Conservation (phyloP, 2,329 filamentous ascomycete genomes). For the Coccinonectria pachysandricola region DNA sequence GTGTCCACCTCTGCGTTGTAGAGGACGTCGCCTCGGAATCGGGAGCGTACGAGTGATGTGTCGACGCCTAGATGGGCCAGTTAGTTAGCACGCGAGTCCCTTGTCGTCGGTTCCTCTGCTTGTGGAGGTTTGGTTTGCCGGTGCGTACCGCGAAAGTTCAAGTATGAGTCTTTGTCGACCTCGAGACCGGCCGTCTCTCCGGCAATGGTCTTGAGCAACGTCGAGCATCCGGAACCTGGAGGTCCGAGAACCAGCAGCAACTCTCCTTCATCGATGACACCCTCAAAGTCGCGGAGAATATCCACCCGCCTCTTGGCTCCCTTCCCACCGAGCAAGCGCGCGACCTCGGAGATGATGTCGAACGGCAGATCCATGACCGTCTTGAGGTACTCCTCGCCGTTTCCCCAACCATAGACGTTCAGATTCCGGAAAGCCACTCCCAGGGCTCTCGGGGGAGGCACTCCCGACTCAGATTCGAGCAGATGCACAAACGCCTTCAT, state of each 20-base stretch:
- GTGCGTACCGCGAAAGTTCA: constrained; percentile 39
- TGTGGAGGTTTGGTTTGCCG: too few relatives aligned
- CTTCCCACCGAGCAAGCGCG: too few relatives aligned
- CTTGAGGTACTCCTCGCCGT: constrained; percentile 7
- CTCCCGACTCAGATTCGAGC: constrained; percentile 6
- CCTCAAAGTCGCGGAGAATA: constrained; percentile 10
- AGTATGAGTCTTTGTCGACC: constrained; percentile 5
- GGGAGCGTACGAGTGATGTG: constrained; percentile 23
- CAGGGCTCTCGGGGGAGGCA: constrained; percentile 3
- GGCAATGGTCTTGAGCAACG: constrained; percentile 41
- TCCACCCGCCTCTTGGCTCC: constrained; percentile 1
- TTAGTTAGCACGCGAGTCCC: too few relatives aligned
- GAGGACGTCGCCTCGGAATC: constrained; percentile 42
- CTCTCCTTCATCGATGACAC: constrained; percentile 10
- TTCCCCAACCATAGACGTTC: constrained; percentile 9
- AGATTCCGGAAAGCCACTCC: constrained; percentile 10
- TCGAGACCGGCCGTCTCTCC: constrained; percentile 33
- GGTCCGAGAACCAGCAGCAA: constrained; percentile 33
- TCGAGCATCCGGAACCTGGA: constrained; percentile 42
- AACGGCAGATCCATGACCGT: constrained; percentile 6
- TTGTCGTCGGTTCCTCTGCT: too few relatives aligned
- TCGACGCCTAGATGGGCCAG: too few relatives aligned
- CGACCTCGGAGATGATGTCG: constrained; percentile 1
- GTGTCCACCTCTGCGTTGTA: constrained; percentile 54
- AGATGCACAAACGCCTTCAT: constrained; percentile 8